Percentiles rank a stretch among this genome's conserved stretches.
Evolutionary conservation across 129 eudicot genomes (phyloP).

Genomic region (Centaurea solstitialis): DNA sequence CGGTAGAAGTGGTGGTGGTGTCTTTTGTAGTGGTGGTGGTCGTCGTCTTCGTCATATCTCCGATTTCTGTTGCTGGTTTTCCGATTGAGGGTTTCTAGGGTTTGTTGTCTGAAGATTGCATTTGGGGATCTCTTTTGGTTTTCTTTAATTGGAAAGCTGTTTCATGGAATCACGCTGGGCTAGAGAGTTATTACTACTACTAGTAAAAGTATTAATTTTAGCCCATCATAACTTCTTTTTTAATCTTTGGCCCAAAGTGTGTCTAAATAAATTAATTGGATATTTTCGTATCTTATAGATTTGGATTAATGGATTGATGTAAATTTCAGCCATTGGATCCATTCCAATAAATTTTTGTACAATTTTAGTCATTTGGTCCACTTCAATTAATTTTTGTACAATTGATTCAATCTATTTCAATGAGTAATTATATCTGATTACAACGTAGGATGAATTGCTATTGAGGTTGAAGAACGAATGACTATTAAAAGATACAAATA

Average conservation of each 20-base stretch:
- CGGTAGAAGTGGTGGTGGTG: slow-evolving; percentile 16
- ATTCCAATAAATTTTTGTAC: too few species aligned
- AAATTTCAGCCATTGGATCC: too few species aligned
- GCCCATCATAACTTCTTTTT: background rate
- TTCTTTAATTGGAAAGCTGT: background rate
- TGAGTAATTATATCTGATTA: too few species aligned
- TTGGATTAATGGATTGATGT: too few species aligned
- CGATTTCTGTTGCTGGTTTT: slow-evolving; percentile 36
- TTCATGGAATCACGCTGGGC: slow-evolving; percentile 1
- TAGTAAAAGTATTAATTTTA: background rate
- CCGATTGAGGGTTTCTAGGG: slow-evolving; percentile 39
- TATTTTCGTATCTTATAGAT: too few species aligned
- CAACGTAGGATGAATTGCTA: too few species aligned
- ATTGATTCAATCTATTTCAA: too few species aligned
- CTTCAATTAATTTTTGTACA: too few species aligned
- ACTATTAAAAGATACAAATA: too few species aligned
- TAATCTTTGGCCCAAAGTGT: background rate
- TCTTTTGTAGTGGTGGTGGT: slow-evolving; percentile 16
- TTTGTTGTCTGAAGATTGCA: slow-evolving; percentile 39
- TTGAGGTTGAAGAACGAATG: too few species aligned
- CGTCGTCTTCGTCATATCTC: slow-evolving; percentile 46
- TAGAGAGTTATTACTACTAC: background rate
- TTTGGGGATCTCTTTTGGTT: slow-evolving; percentile 22
- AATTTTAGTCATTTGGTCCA: too few species aligned
- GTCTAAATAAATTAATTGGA: too few species aligned